Evolutionary conservation across 202 grass and related monocot species (phyloP).

Genomic region (Alloteropsis angusta): DNA sequence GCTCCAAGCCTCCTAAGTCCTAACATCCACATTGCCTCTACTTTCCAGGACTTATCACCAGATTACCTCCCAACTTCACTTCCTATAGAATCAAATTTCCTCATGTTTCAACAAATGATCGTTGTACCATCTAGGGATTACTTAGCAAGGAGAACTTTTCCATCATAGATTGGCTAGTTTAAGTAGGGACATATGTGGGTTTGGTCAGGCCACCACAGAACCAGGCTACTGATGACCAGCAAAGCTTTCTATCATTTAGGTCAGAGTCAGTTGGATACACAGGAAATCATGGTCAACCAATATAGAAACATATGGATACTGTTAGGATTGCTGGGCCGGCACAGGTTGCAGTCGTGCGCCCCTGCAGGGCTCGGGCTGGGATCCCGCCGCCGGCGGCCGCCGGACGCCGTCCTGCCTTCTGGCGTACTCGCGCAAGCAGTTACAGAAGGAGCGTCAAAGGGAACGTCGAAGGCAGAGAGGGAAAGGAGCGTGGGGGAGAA

Average conservation of each 20-base stretch:
- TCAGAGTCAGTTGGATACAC: not conserved
- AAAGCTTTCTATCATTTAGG: not conserved
- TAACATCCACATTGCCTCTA: not conserved
- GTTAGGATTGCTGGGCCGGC: no score
- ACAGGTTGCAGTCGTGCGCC: no score
- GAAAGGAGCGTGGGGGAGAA: no score
- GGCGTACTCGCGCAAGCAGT: no score
- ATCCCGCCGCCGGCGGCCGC: no score
- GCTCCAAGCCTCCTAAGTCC: not conserved
- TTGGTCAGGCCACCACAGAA: not conserved
- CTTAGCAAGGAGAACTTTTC: not conserved
- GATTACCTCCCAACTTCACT: not conserved
- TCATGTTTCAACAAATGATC: not conserved
- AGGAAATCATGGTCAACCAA: not conserved
- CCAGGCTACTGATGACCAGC: not conserved
- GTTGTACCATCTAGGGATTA: not conserved
- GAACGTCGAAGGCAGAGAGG: no score
- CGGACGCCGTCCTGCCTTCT: no score
- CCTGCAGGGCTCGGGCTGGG: no score
- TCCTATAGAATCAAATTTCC: not conserved
- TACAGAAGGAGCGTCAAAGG: no score
- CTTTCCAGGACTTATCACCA: conserved; percentile 6
- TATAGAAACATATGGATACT: not conserved
- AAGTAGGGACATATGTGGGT: not conserved
- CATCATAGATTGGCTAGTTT: not conserved